Conservation (phyloP, 495 filamentous ascomycete species). For the Wilcoxina mikolae region DNA sequence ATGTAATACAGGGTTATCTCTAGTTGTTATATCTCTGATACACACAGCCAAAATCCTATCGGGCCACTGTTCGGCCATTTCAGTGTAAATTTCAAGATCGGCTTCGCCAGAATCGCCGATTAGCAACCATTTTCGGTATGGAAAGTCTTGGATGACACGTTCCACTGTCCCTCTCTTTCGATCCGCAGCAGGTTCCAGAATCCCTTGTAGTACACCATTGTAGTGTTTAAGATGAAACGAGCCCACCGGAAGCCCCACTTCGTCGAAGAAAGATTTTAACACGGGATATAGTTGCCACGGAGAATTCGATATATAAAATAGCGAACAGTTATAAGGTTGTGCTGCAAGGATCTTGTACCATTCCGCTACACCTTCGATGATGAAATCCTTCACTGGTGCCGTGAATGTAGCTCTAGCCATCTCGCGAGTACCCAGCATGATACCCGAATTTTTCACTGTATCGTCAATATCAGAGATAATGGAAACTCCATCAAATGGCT, state of each 20-base stretch:
- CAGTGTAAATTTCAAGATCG: constrained; percentile 92
- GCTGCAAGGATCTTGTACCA: constrained; percentile 65
- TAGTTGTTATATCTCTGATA: constrained; percentile 74
- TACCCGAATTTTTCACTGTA: constrained; percentile 91
- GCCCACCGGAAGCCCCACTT: constrained; percentile 64
- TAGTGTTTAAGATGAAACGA: constrained; percentile 94
- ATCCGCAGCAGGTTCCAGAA: constrained; percentile 94
- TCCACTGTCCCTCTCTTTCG: constrained; percentile 79
- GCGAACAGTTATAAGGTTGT: constrained; percentile 17
- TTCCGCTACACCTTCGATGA: constrained; percentile 67
- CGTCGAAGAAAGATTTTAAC: constrained; percentile 63
- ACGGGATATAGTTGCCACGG: constrained; percentile 80
- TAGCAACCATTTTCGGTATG: constrained; percentile 73
- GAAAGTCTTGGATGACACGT: constrained; percentile 75
- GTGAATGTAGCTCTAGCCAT: constrained; percentile 94
- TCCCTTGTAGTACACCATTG: constrained; percentile 85
- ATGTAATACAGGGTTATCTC: not conserved
- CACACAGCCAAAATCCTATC: constrained; percentile 72
- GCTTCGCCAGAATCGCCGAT: constrained; percentile 94
- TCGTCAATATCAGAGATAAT: constrained; percentile 97
- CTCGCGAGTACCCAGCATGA: constrained; percentile 69
- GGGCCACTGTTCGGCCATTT: constrained; percentile 70
- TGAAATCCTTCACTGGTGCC: constrained; percentile 64
- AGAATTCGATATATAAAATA: constrained; percentile 63
- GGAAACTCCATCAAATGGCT: constrained; percentile 61